Percentiles rank a stretch among this genome's conserved stretches.
These are phyloP conservation scores for Chlamydomonas sphaeroides DNA, from an alignment of 139 green algal species.

Conservation along the genomic window DNA sequence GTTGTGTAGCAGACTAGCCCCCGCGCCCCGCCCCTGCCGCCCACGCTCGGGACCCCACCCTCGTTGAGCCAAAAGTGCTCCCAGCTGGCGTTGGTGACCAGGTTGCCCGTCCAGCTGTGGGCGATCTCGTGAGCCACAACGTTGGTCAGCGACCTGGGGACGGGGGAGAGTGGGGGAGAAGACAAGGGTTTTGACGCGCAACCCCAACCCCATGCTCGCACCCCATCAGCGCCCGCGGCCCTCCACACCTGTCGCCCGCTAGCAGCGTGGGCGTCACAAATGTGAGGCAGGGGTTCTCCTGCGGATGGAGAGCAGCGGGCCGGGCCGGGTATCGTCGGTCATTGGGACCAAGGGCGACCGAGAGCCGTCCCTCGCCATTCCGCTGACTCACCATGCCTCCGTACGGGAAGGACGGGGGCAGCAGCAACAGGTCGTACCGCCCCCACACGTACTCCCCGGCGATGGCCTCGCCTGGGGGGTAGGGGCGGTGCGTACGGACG, in stretches of 20 bases:
- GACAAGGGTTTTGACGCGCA: no score
- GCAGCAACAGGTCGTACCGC: constrained; percentile 92
- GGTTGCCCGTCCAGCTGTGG: constrained; percentile 94
- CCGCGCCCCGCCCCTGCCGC: no score
- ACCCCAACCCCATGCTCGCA: background rate
- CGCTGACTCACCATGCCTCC: constrained; percentile 67
- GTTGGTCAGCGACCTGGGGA: constrained; percentile 67
- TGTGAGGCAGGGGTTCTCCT: constrained; percentile 91
- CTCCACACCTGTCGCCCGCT: constrained; percentile 80
- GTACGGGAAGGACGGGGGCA: constrained; percentile 92
- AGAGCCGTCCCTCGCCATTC: no score
- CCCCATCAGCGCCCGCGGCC: background rate
- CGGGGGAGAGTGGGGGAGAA: no score
- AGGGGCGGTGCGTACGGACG: background rate
- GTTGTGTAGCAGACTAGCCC: no score
- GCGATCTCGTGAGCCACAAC: constrained; percentile 95
- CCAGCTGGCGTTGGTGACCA: constrained; percentile 90
- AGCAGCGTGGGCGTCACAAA: constrained; percentile 91
- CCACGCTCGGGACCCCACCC: constrained; percentile 27
- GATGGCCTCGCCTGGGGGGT: constrained; percentile 74
- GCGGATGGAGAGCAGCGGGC: background rate
- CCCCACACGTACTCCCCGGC: constrained; percentile 94
- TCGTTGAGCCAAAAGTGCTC: constrained; percentile 73
- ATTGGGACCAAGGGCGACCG: no score
- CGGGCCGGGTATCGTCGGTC: background rate